These are phyloP conservation scores for Botrytis galanthina DNA, from an alignment of 2,329 filamentous ascomycete species.

Conservation along the genomic window DNA sequence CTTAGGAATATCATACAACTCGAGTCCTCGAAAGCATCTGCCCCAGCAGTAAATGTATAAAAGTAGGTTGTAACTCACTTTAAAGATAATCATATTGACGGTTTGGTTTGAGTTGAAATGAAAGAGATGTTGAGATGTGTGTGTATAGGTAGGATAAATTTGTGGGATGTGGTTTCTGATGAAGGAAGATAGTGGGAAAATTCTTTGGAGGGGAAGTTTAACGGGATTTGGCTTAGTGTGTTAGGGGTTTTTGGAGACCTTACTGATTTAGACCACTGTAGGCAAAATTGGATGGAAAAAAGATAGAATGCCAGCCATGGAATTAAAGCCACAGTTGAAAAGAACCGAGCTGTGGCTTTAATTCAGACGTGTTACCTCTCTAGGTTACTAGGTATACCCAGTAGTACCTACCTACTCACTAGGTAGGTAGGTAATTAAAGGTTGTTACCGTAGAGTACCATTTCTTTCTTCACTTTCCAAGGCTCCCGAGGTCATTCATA, in stretches of 20 bases:
- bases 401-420: too few species aligned
- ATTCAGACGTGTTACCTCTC: not conserved
- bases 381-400: too few species aligned
- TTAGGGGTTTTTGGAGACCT: not conserved
- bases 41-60: constrained; percentile 16
- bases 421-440: too few species aligned
- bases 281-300: not conserved
- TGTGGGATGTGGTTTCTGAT: constrained; percentile 9
- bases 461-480: not conserved
- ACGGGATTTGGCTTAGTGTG: constrained; percentile 9
- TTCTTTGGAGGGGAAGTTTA: constrained; percentile 21
- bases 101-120: constrained; percentile 8
- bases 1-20: not conserved
- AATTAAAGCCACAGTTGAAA: not conserved
- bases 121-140: not conserved
- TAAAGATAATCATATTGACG: constrained; percentile 57
- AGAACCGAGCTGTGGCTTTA: not conserved
- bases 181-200: constrained; percentile 16
- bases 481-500: too few species aligned
- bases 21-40: not conserved
- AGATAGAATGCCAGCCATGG: not conserved
- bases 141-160: not conserved
- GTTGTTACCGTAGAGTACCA: too few species aligned
- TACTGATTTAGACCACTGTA: not conserved
- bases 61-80: constrained; percentile 40